Base-by-base conservation (phyloP, 192 early-diverging fungal species). In the Blastocladiella britannica region DNA sequence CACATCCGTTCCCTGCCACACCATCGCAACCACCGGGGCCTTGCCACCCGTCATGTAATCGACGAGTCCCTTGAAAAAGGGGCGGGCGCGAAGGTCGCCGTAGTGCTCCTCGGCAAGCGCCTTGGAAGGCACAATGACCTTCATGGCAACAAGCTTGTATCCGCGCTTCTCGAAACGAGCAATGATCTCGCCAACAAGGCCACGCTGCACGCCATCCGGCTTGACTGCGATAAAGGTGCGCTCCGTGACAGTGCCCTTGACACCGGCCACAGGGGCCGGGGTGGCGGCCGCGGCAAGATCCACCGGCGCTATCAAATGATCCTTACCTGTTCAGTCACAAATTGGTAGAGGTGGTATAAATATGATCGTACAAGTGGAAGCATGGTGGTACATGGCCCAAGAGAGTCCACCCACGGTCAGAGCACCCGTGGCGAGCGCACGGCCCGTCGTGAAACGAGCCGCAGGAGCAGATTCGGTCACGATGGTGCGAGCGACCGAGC, bases 11-110 rank as follows among this genome's bases (percentile, higher is more conserved):
- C 86, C 88, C 67, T 84, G 77, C 88, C 88, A 91, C 58, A 91
- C 63, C 73, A 79, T 81, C 60, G 73, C 81, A 62, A 87, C 72
- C 60, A 90, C 88, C 18, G 89, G 89, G 6, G 86, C 85, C 60
- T 71, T 71, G 58, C 90, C 90, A 63, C 79, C 82, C 53, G 87
- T 87, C 83, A 93, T 93, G 77, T 93, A 93, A 61, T 85, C 77
- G 52, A 93, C 86, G 28, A 93, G 77, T 27, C 88, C 85, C 23
- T 62, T 70, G 72, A 89, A 93, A 78, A 93, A 93, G 27, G 90
- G 90, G 66, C 86, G 78, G 60, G 72, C 68, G 63, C 76, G 81
- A 53, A 85, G 75, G 65, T 94, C 89, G 47, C 70, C 85, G 61
- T 92, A 92, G 72, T 94, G 89, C 69, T 84, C 70, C 71, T 89